Evolutionary conservation across 108 stramenopile genomes (phyloP), one percentile per base, ranked within the genome.

Genomic region (Skeletonema costatum): DNA sequence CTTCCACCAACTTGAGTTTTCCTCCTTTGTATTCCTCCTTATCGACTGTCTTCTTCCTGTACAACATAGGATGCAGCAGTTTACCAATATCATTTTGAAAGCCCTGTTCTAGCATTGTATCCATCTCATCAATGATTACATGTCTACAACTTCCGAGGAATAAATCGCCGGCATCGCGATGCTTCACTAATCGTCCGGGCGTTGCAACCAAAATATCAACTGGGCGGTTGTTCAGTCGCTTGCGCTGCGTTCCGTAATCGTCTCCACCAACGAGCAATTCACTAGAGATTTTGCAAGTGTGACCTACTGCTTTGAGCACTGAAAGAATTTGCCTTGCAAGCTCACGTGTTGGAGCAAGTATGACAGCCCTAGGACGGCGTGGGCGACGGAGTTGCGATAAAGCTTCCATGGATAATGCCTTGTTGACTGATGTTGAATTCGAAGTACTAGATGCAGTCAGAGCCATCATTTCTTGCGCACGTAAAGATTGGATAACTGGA

Each of bases 21-120:
- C 68, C 76, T 25, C 48, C 39, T 70, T 71, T 80, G 38, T 83
- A 77, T 53, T 85, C 74, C 12, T 75, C 84, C 21, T 66, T 58
- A 14, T 73, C 70, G 9, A 78, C 70, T 4, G 59, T 53, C 60
- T 85, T 84, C 59, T 84, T 86, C 59, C 79, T 77, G 59, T 91
- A 96, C 56, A 97, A 74, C 50, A 97, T 78, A 11, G 96, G 94
- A 79, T 92, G 84, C 33, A 97, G 48, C 13, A 98, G 58, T 53
- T 86, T 81, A 32, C 89, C 89, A 61, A 99, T 82, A 70, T 99
- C 98, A 29, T 77, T 75, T 60, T 93, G 92, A 78, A 99, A 99
- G 17, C 98, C 98, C 73, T 98, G 97, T 69, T 96, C 97, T 36
- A 98, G 81, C 96, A 99, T 97, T 60, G 98, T 99, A 88, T 99